A percentile compares a stretch with the other conserved stretches of the same genome.
Evolutionary conservation across 1,139 yeast species (phyloP).

Genomic region (Williopsis jadinii): DNA sequence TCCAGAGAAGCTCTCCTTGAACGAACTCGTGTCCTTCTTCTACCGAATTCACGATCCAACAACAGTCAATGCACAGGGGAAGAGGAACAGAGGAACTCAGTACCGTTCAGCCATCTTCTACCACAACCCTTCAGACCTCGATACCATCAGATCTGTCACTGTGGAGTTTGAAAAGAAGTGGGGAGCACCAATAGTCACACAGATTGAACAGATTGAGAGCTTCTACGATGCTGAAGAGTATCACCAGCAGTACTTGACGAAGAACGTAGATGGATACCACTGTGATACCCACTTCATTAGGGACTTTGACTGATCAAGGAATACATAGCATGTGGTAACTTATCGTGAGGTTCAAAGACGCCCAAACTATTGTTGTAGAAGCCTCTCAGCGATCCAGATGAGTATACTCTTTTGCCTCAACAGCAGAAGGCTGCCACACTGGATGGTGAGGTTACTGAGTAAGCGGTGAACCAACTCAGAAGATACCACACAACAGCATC

Average conservation of each 20-base stretch:
- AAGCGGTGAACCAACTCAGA: too few species aligned
- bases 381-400: too few species aligned
- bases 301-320: conserved; percentile 20
- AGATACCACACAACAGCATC: too few species aligned
- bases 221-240: conserved; percentile 94
- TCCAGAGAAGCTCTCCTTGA: conserved; percentile 51
- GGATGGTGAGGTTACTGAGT: too few species aligned
- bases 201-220: conserved; percentile 55
- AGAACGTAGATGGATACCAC: conserved; percentile 79
- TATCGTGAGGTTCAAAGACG: too few species aligned
- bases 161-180: conserved; percentile 47
- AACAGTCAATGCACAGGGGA: conserved; percentile 57
- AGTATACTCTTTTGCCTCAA: too few species aligned
- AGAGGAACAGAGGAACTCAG: conserved; percentile 64
- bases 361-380: too few species aligned
- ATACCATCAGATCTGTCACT: conserved; percentile 34
- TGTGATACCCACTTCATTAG: conserved; percentile 84
- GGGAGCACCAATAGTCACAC: conserved; percentile 53
- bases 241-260: conserved; percentile 74
- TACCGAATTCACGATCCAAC: conserved; percentile 89
- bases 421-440: too few species aligned
- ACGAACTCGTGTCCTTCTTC: conserved; percentile 65
- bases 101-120: conserved; percentile 74
- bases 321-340: neutral
- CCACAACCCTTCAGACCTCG: conserved; percentile 40